Evolutionary conservation across 768 basidiomycete genomes (phyloP).

Genomic region (Tulasnella sp.): DNA sequence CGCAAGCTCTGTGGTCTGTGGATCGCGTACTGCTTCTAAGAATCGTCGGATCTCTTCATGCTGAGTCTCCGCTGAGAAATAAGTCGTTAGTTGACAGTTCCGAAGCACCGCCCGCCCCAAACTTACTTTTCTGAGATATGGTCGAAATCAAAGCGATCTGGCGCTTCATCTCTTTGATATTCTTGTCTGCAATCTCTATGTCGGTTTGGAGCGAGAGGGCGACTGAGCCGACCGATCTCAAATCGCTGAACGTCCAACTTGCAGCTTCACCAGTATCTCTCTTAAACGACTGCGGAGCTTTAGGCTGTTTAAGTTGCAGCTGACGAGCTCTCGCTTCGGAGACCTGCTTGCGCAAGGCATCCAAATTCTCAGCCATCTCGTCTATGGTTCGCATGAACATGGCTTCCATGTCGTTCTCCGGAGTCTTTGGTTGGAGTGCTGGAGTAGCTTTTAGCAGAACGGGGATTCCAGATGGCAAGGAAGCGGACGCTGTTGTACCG

Average conservation of each 20-base stretch:
- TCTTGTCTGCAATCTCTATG: not conserved
- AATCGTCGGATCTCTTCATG: slow-evolving; percentile 76
- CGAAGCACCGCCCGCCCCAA: not conserved
- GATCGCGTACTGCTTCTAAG: slow-evolving; percentile 63
- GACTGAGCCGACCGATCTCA: not conserved
- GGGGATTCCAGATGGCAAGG: slow-evolving; percentile 1
- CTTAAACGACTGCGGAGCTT: not conserved
- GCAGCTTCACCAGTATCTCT: slow-evolving; percentile 29
- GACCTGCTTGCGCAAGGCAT: not conserved
- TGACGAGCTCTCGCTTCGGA: not conserved
- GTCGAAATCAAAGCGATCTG: slow-evolving; percentile 23
- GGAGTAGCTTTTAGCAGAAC: not conserved
- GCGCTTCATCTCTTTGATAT: slow-evolving; percentile 15
- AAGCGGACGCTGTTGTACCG: not conserved
- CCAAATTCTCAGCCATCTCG: not conserved
- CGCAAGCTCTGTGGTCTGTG: slow-evolving; percentile 65
- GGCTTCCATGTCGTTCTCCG: not conserved
- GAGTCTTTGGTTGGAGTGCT: not conserved
- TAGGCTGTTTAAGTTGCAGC: not conserved
- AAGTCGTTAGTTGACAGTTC: not conserved
- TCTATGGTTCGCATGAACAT: not conserved
- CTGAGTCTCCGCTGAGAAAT: slow-evolving; percentile 56
- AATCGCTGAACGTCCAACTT: not conserved
- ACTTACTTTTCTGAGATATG: slow-evolving; percentile 24
- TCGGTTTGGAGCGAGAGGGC: not conserved